Evolutionary conservation across 148 eudicot genomes (phyloP).

Genomic region (Spergularia marina): DNA sequence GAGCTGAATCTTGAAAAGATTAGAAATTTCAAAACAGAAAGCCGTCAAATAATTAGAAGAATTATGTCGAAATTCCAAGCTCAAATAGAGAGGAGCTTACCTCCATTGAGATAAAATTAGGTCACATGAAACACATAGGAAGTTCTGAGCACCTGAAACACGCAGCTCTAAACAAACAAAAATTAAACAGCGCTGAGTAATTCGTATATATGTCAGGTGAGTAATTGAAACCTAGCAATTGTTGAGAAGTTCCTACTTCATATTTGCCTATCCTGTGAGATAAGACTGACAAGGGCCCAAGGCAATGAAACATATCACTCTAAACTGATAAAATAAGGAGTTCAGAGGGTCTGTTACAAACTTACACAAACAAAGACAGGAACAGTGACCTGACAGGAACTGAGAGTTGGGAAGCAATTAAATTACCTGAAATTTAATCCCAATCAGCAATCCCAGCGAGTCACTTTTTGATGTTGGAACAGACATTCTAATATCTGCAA

Average conservation of each 20-base stretch:
- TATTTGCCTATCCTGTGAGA: not conserved
- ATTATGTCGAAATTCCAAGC: too few species aligned
- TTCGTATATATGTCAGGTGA: too few species aligned
- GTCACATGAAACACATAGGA: too few species aligned
- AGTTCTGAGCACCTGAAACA: not conserved
- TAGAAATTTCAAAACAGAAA: too few species aligned
- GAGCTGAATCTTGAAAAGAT: too few species aligned
- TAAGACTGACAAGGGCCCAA: not conserved
- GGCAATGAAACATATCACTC: not conserved
- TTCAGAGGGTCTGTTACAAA: not conserved
- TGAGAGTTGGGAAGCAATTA: constrained; percentile 3
- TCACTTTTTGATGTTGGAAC: not conserved
- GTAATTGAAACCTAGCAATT: not conserved
- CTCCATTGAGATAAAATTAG: too few species aligned
- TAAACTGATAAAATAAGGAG: not conserved
- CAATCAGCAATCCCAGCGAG: not conserved
- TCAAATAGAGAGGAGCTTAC: too few species aligned
- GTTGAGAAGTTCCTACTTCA: not conserved
- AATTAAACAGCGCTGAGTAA: not conserved
- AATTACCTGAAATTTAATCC: constrained; percentile 1
- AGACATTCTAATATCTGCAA: not conserved
- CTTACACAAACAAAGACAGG: not conserved
- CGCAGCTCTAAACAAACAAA: not conserved
- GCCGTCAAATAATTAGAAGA: too few species aligned
- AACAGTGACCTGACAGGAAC: not conserved